Conservation (phyloP, 305 asterid species). For the Solanum chacoense region DNA sequence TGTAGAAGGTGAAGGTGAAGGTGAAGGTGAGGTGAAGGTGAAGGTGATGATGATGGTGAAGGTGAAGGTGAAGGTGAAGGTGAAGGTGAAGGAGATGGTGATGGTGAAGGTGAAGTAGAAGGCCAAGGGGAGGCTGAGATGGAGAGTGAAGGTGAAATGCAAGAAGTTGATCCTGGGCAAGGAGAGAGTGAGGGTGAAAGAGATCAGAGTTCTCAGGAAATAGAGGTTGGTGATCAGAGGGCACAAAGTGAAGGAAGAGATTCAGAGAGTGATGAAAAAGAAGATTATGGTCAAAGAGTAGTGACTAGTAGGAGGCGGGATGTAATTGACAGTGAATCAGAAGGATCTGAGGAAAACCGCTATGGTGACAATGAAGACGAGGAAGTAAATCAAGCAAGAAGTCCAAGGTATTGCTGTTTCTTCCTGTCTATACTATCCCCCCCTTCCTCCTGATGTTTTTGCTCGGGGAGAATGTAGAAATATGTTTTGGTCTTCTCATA, state of each 20-base stretch:
- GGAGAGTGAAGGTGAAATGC: slow-evolving; percentile 64
- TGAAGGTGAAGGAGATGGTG: slow-evolving; percentile 23
- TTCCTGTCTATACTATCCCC: neutral
- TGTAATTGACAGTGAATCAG: slow-evolving; percentile 59
- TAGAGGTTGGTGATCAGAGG: slow-evolving; percentile 59
- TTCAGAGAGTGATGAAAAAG: slow-evolving; percentile 62
- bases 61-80: slow-evolving; percentile 22
- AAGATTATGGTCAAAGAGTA: slow-evolving; percentile 45
- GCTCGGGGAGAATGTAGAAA: neutral
- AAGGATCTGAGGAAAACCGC: slow-evolving; percentile 64
- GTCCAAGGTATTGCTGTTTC: slow-evolving; percentile 33
- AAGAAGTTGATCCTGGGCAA: slow-evolving; percentile 33
- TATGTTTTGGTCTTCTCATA: neutral
- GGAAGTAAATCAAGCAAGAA: slow-evolving; percentile 61
- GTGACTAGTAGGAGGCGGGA: slow-evolving; percentile 65
- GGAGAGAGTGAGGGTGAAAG: slow-evolving; percentile 77
- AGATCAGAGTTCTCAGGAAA: slow-evolving; percentile 65
- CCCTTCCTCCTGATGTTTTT: neutral
- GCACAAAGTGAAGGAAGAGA: slow-evolving; percentile 66
- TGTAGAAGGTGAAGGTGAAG: neutral
- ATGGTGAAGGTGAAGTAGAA: slow-evolving; percentile 45
- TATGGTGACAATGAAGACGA: slow-evolving; percentile 61
- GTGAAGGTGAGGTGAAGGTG: slow-evolving; percentile 9
- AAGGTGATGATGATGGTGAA: slow-evolving; percentile 33
- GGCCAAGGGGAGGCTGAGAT: slow-evolving; percentile 62